phyloP scores from a whole-genome alignment of 2,329 filamentous ascomycete genomes.

The Penicillium hordei region DNA sequence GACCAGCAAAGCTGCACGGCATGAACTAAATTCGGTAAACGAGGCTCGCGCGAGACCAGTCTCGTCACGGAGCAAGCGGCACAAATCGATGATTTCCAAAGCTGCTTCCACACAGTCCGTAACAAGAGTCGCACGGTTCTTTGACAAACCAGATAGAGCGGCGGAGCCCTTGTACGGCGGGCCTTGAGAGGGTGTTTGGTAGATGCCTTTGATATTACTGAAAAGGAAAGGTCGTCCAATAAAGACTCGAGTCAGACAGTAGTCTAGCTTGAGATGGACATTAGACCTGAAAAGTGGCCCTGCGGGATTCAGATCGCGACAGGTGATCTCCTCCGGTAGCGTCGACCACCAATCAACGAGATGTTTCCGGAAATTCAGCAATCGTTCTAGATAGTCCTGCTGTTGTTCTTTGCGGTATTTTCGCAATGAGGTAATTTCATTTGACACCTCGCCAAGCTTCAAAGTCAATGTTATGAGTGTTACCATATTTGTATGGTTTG shows the following conservation, averaged over 20 bases:
- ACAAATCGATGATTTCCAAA: constrained; percentile 52
- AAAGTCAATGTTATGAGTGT: constrained; percentile 48
- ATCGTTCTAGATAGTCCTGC: constrained; percentile 41
- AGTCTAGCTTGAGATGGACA: constrained; percentile 54
- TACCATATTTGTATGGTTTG: constrained; percentile 51
- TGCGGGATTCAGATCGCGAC: constrained; percentile 43
- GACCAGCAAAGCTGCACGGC: constrained; percentile 55
- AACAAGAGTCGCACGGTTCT: constrained; percentile 45
- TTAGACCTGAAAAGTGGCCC: constrained; percentile 49
- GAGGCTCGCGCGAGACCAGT: constrained; percentile 56
- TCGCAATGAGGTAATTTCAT: constrained; percentile 44
- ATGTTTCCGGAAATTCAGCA: constrained; percentile 41
- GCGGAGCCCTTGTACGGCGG: constrained; percentile 31
- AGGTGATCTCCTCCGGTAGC: constrained; percentile 41
- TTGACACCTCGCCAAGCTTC: constrained; percentile 41
- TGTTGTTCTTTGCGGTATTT: constrained; percentile 42
- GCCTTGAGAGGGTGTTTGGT: constrained; percentile 20
- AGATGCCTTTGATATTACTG: constrained; percentile 36
- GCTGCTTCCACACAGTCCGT: constrained; percentile 56
- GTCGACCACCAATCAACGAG: constrained; percentile 46
- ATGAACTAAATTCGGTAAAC: constrained; percentile 58
- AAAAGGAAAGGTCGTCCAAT: constrained; percentile 57
- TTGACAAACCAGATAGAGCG: constrained; percentile 34
- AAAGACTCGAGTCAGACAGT: constrained; percentile 55
- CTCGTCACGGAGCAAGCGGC: constrained; percentile 51